phyloP scores from a whole-genome alignment of 1,284 basidiomycete genomes.

The Gastroboletus turbinatus region DNA sequence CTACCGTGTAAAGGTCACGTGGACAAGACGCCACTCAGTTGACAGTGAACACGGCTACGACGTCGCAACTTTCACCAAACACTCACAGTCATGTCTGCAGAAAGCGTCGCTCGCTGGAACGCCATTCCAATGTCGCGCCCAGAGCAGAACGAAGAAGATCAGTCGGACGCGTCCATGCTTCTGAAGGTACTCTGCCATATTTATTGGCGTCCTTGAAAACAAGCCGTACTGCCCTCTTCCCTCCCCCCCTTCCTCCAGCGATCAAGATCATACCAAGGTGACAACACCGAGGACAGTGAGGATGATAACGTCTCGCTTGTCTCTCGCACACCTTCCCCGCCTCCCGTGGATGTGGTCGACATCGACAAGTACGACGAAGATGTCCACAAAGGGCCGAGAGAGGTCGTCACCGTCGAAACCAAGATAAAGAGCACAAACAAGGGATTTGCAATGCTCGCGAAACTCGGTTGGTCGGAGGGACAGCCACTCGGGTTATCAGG shows the following conservation, averaged over 20 bases:
- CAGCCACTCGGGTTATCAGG: conserved; percentile 72
- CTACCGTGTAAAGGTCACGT: conserved; percentile 15
- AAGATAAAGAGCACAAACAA: conserved; percentile 74
- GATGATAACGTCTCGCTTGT: conserved; percentile 69
- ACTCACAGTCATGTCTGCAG: conserved; percentile 51
- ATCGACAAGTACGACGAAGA: conserved; percentile 72
- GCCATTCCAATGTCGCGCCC: conserved; percentile 54
- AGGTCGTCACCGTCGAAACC: conserved; percentile 76
- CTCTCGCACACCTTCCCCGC: conserved; percentile 70
- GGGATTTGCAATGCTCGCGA: conserved; percentile 76
- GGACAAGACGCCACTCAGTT: not conserved
- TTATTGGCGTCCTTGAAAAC: conserved; percentile 40
- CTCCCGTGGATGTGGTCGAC: conserved; percentile 46
- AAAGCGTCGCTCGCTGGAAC: conserved; percentile 69
- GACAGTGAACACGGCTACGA: not conserved
- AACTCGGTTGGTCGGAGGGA: conserved; percentile 79
- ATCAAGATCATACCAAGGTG: conserved; percentile 41
- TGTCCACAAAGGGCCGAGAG: conserved; percentile 46
- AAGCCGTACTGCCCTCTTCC: conserved; percentile 50
- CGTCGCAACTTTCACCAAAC: not conserved
- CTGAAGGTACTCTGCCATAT: conserved; percentile 69
- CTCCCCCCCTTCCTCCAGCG: conserved; percentile 56
- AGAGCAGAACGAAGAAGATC: conserved; percentile 27
- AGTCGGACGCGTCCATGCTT: conserved; percentile 6
- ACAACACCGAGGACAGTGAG: conserved; percentile 44